A percentile compares a stretch with the other conserved stretches of the same genome.
Conservation (phyloP, 2,329 filamentous ascomycete genomes). For the Xylariales sp. region DNA sequence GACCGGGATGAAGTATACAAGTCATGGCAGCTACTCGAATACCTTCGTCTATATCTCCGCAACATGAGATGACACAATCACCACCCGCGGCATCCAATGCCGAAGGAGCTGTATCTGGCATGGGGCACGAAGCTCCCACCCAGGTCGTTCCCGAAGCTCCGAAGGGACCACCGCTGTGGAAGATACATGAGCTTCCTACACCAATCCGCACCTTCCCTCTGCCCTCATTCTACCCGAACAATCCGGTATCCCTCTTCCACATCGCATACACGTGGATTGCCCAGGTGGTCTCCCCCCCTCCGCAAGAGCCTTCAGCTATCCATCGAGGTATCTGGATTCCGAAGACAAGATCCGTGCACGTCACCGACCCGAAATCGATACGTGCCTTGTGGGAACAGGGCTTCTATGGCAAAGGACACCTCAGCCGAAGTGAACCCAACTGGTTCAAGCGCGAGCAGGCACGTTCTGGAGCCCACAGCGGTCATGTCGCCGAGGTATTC, state of each 20-base stretch:
- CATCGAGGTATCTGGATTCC: slow-evolving; percentile 77
- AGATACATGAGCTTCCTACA: slow-evolving; percentile 77
- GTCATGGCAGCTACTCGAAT: slow-evolving; percentile 26
- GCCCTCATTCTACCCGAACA: slow-evolving; percentile 84
- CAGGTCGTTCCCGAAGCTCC: slow-evolving; percentile 12
- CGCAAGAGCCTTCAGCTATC: slow-evolving; percentile 57
- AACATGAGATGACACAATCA: not conserved
- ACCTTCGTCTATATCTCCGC: slow-evolving; percentile 11
- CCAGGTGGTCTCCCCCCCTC: slow-evolving; percentile 64
- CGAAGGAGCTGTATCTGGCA: not conserved
- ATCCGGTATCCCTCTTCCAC: slow-evolving; percentile 82
- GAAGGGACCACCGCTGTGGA: slow-evolving; percentile 46
- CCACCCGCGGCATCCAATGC: not conserved
- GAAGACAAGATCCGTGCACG: slow-evolving; percentile 75
- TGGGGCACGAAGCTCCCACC: not conserved
- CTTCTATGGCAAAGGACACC: slow-evolving; percentile 90
- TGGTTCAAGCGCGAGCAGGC: slow-evolving; percentile 84
- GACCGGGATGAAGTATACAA: slow-evolving; percentile 40
- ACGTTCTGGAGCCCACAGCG: slow-evolving; percentile 57
- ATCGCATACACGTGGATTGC: slow-evolving; percentile 72
- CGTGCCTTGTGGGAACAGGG: slow-evolving; percentile 90
- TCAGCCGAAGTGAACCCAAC: slow-evolving; percentile 91
- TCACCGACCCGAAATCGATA: slow-evolving; percentile 71
- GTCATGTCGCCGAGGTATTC: slow-evolving; percentile 73
- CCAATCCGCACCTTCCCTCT: slow-evolving; percentile 80